Evolutionary conservation across 345 rosid genomes (phyloP).

Genomic region (Sonneratia caseolaris): DNA sequence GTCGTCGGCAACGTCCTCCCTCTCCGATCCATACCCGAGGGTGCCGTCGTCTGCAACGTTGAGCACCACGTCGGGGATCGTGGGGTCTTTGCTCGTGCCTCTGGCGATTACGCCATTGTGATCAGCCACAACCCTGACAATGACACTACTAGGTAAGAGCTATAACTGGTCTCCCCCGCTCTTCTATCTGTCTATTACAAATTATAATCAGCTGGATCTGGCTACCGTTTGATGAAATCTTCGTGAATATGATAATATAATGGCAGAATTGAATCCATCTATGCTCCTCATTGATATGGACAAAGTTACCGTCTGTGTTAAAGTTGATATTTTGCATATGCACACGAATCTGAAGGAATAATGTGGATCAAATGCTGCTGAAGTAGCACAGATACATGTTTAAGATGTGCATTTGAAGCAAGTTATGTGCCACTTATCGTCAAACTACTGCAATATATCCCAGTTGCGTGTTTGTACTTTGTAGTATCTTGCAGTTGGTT

Average conservation of each 20-base stretch:
- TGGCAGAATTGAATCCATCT: not conserved
- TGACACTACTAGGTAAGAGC: constrained; percentile 32
- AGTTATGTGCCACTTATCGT: not conserved
- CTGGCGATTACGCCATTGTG: constrained; percentile 37
- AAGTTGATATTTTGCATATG: too few relatives aligned
- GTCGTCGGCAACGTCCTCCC: constrained; percentile 52
- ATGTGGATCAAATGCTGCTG: too few relatives aligned
- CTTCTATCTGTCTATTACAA: not conserved
- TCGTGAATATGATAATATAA: not conserved
- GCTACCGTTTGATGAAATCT: not conserved
- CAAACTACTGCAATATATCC: not conserved
- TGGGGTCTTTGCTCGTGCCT: constrained; percentile 30
- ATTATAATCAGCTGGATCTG: not conserved
- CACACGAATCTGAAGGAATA: too few relatives aligned
- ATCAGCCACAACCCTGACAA: constrained; percentile 45
- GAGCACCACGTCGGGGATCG: constrained; percentile 48
- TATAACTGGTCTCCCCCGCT: not conserved
- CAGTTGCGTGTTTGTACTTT: not conserved
- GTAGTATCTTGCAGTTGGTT: not conserved
- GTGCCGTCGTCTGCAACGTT: constrained; percentile 42
- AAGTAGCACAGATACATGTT: too few relatives aligned
- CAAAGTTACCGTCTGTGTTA: too few relatives aligned
- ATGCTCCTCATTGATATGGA: not conserved
- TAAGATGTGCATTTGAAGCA: not conserved
- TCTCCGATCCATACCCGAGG: constrained; percentile 37